These are phyloP conservation scores for Vitis vinifera DNA, from an alignment of 164 flowering plant genomes.

Conservation along the genomic window ASM3070453v1 NC_081821.1:6068501-6069000, in stretches of 20 bases:
- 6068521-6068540: constrained; percentile 17
- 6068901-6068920: constrained; percentile 29
- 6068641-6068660: constrained; percentile 28
- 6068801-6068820: constrained; percentile 31
- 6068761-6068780: constrained; percentile 71
- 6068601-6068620: constrained; percentile 24
- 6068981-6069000: constrained; percentile 90
- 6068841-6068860: constrained; percentile 24
- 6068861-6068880: constrained; percentile 27
- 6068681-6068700: constrained; percentile 33
- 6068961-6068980: constrained; percentile 50
- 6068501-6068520: constrained; percentile 29
- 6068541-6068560: constrained; percentile 24
- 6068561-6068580: constrained; percentile 29
- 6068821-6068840: constrained; percentile 22
- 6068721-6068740: constrained; percentile 44
- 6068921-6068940: constrained; percentile 35
- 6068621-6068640: constrained; percentile 20
- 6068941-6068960: constrained; percentile 23
- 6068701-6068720: constrained; percentile 28
- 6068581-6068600: constrained; percentile 23
- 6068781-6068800: constrained; percentile 46
- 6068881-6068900: constrained; percentile 26
- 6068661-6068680: constrained; percentile 25
- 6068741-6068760: constrained; percentile 63